Percentiles rank a stretch among this genome's conserved stretches.
phyloP scores from a whole-genome alignment of 75 land plant genomes.

The Cupressus sempervirens region DNA sequence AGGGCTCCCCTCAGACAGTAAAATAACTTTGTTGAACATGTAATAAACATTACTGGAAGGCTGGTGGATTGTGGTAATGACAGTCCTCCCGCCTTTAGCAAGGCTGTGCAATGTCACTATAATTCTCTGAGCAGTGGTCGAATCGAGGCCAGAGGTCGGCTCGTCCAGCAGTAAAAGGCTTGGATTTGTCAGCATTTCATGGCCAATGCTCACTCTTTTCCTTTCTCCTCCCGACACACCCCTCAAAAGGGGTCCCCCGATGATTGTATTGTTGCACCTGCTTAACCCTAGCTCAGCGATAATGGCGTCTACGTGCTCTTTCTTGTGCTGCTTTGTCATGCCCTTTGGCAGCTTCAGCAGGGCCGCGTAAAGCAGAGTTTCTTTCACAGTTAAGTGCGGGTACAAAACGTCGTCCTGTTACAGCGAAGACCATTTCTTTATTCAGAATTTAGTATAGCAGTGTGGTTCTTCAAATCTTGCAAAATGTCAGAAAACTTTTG shows the following conservation, averaged over 20 bases:
- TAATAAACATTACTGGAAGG: conserved; percentile 74
- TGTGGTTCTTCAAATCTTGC: background rate
- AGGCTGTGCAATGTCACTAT: conserved; percentile 28
- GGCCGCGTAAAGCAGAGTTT: conserved; percentile 72
- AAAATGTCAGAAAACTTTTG: background rate
- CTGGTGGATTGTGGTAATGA: conserved; percentile 75
- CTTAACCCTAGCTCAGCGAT: conserved; percentile 62
- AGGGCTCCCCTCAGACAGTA: conserved; percentile 58
- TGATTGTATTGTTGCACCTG: conserved; percentile 34
- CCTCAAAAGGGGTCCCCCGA: conserved; percentile 35
- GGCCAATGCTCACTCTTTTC: conserved; percentile 60
- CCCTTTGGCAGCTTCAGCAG: conserved; percentile 51
- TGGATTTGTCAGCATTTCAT: conserved; percentile 57
- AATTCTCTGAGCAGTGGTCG: conserved; percentile 47
- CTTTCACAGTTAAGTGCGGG: conserved; percentile 74
- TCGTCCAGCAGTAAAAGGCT: conserved; percentile 50
- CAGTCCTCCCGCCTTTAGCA: conserved; percentile 59
- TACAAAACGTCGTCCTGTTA: conserved; percentile 64
- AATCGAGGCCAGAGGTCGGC: conserved; percentile 65
- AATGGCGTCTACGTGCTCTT: conserved; percentile 43
- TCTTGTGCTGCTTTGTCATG: conserved; percentile 26
- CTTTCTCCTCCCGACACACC: conserved; percentile 61
- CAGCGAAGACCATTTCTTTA: background rate
- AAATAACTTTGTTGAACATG: conserved; percentile 58
- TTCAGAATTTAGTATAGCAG: background rate